A percentile compares a stretch with the other conserved stretches of the same genome.
These are phyloP conservation scores for Lachancea kluyveri DNA, from an alignment of 805 yeast genomes.

Conservation along the genomic window DNA sequence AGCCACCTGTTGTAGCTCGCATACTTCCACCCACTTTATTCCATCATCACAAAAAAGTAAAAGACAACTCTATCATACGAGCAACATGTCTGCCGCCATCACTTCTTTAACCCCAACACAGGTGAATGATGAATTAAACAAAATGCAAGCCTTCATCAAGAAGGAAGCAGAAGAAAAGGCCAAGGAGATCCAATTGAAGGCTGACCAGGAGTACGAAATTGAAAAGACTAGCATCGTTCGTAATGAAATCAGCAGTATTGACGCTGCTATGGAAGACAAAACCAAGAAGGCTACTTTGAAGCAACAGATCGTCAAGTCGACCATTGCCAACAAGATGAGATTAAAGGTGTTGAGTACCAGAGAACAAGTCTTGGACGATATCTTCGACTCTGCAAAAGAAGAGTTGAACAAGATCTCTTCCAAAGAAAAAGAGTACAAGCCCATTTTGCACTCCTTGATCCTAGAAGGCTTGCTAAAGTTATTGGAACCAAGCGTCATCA, in stretches of 20 bases:
- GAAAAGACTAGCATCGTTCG: conserved; percentile 95
- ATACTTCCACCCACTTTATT: too few species aligned
- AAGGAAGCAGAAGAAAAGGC: conserved; percentile 99
- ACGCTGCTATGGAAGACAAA: conserved; percentile 69
- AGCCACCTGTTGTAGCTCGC: too few species aligned
- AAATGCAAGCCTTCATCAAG: conserved; percentile 97
- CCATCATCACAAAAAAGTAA: not conserved
- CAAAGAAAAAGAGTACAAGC: conserved; percentile 56
- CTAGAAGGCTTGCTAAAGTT: conserved; percentile 70
- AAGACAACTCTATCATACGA: not conserved
- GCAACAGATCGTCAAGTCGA: conserved; percentile 93
- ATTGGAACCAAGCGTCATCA: conserved; percentile 60
- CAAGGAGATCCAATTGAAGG: conserved; percentile 89
- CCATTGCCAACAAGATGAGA: conserved; percentile 92
- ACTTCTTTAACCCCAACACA: conserved; percentile 35
- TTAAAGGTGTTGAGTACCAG: conserved; percentile 82
- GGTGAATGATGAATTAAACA: conserved; percentile 93
- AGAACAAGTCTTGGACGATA: conserved; percentile 68
- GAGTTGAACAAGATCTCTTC: conserved; percentile 52
- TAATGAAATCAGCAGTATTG: conserved; percentile 84
- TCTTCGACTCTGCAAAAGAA: conserved; percentile 63
- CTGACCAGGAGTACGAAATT: conserved; percentile 97
- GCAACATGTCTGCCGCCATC: conserved; percentile 31
- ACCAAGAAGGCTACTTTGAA: conserved; percentile 87
- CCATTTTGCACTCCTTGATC: conserved; percentile 68